Evolutionary conservation across 1,284 basidiomycete genomes (phyloP).

Genomic region (Melampsora americana): DNA sequence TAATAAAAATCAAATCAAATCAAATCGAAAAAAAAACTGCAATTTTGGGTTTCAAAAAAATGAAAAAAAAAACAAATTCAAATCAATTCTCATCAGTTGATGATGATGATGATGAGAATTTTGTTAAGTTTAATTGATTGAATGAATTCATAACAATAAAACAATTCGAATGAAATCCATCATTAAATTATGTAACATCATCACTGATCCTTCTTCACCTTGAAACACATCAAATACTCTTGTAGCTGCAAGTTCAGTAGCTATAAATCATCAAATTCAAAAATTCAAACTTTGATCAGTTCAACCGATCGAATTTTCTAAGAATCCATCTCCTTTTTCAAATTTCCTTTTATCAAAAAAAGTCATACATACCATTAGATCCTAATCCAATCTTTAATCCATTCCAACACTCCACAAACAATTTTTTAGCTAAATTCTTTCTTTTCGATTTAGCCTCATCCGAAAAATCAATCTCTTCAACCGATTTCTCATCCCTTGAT

Average conservation of each 20-base stretch:
- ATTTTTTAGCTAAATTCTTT: slow-evolving; percentile 10
- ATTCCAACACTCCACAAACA: slow-evolving; percentile 27
- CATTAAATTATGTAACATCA: slow-evolving; percentile 31
- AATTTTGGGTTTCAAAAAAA: no score
- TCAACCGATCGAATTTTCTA: background rate
- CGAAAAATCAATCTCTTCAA: background rate
- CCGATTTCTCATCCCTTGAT: background rate
- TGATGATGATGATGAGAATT: no score
- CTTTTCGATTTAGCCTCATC: background rate
- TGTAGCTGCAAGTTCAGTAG: slow-evolving; percentile 30
- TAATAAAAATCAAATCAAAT: no score
- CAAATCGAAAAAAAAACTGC: no score
- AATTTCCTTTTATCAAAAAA: no score
- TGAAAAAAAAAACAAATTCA: no score
- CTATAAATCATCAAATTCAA: background rate
- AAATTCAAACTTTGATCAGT: background rate
- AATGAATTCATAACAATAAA: slow-evolving; percentile 29
- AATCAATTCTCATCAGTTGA: no score
- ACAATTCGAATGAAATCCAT: slow-evolving; percentile 33
- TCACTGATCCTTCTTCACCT: slow-evolving; percentile 15
- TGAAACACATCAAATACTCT: slow-evolving; percentile 38
- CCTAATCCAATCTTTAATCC: slow-evolving; percentile 34
- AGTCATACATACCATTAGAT: slow-evolving; percentile 22
- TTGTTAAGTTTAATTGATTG: no score
- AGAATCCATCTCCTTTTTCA: background rate